Evolutionary conservation across 2,329 filamentous ascomycete genomes (phyloP), one percentile per base, ranked within the genome.

Genomic region (Botrytis fragariae): DNA sequence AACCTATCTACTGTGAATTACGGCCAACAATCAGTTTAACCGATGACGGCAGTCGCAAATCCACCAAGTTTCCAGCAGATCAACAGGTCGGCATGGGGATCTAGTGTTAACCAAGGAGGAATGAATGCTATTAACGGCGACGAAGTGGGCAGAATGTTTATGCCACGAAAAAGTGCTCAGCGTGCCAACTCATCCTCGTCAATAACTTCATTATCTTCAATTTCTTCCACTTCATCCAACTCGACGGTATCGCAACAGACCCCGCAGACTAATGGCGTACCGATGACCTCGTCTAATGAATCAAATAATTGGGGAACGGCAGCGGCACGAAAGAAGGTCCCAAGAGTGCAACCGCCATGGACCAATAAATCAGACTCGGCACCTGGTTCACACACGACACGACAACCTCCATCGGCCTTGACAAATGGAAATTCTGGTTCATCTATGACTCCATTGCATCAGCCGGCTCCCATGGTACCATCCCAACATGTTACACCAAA

Each of bases 151-250:
- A 91, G 92, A 83, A 95, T 97, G 89, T 93, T 97, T 82, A 91
- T 93, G 88, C 93, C 93, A 80, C 93, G 94, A 79, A 98, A 97
- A 85, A 91, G 88, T 81, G 87, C 94, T 75, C 93, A 95, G 82
- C 91, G 95, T 82, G 92, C 92, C 80, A 97, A 94, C 86, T 98
- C 95, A 51, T 96, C 94, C 74, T 97, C 94, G 6, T 97, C 95
- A 63, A 87, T 97, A 76, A 92, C 93, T 22, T 89, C 90, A 68
- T 88, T 85, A 59, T 84, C 86, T 2, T 91, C 89, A 59, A 83
- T 83, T 73, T 88, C 88, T 1, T 91, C 89, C 45, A 84, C 83
- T 73, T 87, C 88, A 25, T 90, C 89, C 9, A 86, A 84, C 18
- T 89, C 91, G 3, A 92, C 91, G 72, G 85, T 92, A 75, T 87